Base-by-base conservation (phyloP, 1,284 basidiomycete species). In the Rhodotorula sp. region DNA sequence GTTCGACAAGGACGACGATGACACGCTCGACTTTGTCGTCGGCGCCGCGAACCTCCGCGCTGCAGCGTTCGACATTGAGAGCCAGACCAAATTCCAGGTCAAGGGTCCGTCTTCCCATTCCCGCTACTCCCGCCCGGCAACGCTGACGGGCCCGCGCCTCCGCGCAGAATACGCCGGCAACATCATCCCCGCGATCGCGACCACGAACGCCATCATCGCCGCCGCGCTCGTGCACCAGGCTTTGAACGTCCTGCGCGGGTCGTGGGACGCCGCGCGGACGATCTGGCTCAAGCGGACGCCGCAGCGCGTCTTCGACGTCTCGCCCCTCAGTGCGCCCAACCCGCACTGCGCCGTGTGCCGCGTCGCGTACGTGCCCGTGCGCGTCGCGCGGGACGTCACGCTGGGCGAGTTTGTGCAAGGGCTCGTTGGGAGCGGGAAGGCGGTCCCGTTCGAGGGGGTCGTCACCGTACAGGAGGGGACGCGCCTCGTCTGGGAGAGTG, bases 1-100 rank as follows among this genome's bases (percentile, higher is more conserved):
- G 0, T 99, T 98, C 79, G 97, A 99, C 85, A 99, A 99, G 82
- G 97, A 99, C 81, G 97, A 99, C 79, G 91, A 94, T 53, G 95
- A 98, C 78, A 91, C 94, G 0, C 87, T 99, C 19, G 93, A 98
- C 82, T 98, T 99, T 80, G 95, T 98, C 46, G 93, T 94, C 0
- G 91, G 96, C 4, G 88, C 94, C 0, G 91, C 94, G 12, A 99
- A 99, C 83, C 84, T 99, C 53, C 89, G 96, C 9, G 92, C 93
- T 0, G 87, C 87, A 12, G 92, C 94, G 1, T 98, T 98, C 81
- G 89, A 89, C 10, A 99, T 99, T 61, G 86, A 87, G 17, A 85
- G 85, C 2, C 94, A 96, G 84, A 97, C 94, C 6, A 87, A 94
- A 17, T 99, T 97, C 89, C 90, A 98, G 81, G 89, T 98, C 66